Conservation (phyloP, 1,284 basidiomycete genomes). For the Boletellus dicymbophilus region DNA sequence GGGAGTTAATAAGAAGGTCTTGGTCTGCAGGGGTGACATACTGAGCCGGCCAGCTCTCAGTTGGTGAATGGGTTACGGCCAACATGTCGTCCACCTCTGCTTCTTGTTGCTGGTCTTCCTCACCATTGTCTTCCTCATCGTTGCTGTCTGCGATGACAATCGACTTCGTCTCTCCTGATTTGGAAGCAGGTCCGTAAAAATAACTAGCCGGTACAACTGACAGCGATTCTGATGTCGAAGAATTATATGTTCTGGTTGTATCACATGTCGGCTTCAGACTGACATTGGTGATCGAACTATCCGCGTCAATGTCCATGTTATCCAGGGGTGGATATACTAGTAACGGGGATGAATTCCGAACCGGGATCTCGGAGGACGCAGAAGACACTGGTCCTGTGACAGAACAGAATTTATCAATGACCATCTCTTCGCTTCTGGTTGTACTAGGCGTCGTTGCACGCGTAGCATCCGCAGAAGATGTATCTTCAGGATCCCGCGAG, state of each 20-base stretch:
- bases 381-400: conserved; percentile 16
- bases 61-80: conserved; percentile 16
- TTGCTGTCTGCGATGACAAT: conserved; percentile 15
- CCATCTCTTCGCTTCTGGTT: conserved; percentile 18
- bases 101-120: conserved; percentile 34
- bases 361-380: conserved; percentile 5
- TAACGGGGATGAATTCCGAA: conserved; percentile 15
- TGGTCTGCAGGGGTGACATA: conserved; percentile 12
- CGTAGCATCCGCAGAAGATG: conserved; percentile 16
- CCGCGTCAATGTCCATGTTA: conserved; percentile 30
- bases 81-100: conserved; percentile 35
- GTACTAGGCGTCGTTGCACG: conserved; percentile 20
- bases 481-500: conserved; percentile 15
- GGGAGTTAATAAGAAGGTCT: not conserved
- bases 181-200: conserved; percentile 37
- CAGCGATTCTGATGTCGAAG: conserved; percentile 3
- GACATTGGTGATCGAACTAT: not conserved
- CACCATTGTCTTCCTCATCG: conserved; percentile 30
- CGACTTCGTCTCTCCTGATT: conserved; percentile 12
- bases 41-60: conserved; percentile 15
- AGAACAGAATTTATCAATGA: conserved; percentile 26
- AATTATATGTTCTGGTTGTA: not conserved
- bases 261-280: not conserved
- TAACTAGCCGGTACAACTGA: conserved; percentile 18
- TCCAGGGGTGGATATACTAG: conserved; percentile 21